Conservation (phyloP, 352 stramenopile genomes). For the Pythium aphanidermatum region DNA sequence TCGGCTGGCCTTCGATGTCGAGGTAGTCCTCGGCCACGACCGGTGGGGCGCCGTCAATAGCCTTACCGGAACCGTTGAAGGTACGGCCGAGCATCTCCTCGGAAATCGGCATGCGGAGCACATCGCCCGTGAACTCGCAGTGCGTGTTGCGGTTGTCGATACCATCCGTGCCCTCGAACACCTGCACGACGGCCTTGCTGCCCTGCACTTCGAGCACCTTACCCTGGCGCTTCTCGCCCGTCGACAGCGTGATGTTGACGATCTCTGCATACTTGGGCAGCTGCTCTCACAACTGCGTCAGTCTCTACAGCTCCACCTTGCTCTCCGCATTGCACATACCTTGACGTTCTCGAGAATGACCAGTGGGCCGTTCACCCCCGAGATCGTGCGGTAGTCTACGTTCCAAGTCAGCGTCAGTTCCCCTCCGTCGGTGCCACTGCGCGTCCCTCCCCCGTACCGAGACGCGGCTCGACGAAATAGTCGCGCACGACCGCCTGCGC, state of each 20-base stretch:
- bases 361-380: conserved; percentile 97
- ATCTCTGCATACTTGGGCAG: conserved; percentile 98
- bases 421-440: background rate
- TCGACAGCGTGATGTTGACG: conserved; percentile 97
- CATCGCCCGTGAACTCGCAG: conserved; percentile 98
- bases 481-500: conserved; percentile 76
- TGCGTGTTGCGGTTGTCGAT: conserved; percentile 99
- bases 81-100: conserved; percentile 98
- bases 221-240: conserved; percentile 91
- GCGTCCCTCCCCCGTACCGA: conserved; percentile 32
- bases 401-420: background rate
- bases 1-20: conserved; percentile 98
- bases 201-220: conserved; percentile 97
- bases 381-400: conserved; percentile 96
- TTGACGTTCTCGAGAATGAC: conserved; percentile 99
- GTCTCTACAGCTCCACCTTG: background rate
- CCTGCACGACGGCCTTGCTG: conserved; percentile 93
- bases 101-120: conserved; percentile 98
- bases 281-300: conserved; percentile 21
- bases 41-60: conserved; percentile 96
- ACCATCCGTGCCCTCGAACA: conserved; percentile 98
- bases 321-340: conserved; percentile 30
- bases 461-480: conserved; percentile 82
- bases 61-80: conserved; percentile 98
- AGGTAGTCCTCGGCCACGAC: conserved; percentile 98